phyloP scores from a whole-genome alignment of 2,329 filamentous ascomycete genomes.

The Rhinocladiella mackenziei region DNA sequence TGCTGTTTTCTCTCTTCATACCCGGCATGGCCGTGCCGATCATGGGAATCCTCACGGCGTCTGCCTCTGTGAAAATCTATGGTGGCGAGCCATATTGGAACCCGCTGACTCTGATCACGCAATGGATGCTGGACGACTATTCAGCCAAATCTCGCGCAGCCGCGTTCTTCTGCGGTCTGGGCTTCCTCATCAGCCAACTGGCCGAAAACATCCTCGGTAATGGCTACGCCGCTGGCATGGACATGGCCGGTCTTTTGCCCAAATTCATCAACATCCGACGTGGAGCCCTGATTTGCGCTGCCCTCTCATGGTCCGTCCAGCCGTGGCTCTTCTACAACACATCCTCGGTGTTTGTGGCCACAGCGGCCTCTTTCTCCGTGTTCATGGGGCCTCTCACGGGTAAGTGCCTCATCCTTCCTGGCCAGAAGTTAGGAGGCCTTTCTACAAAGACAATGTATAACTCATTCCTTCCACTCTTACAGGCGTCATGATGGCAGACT shows the following conservation, averaged over 20 bases:
- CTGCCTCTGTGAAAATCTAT: constrained; percentile 34
- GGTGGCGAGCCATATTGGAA: constrained; percentile 42
- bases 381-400: constrained; percentile 48
- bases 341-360: constrained; percentile 30
- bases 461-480: constrained; percentile 1
- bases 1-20: constrained; percentile 36
- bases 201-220: constrained; percentile 5
- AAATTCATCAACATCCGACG: constrained; percentile 55
- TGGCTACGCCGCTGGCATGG: constrained; percentile 49
- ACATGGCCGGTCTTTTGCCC: constrained; percentile 51
- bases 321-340: constrained; percentile 43
- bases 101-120: constrained; percentile 40
- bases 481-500: constrained; percentile 45
- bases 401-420: constrained; percentile 7
- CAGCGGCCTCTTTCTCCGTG: constrained; percentile 42
- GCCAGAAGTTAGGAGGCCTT: too few relatives aligned
- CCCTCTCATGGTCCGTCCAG: constrained; percentile 45
- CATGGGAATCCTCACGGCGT: constrained; percentile 34
- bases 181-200: constrained; percentile 30
- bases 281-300: constrained; percentile 48
- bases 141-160: constrained; percentile 39
- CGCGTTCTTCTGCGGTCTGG: constrained; percentile 46
- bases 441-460: background rate
- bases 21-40: constrained; percentile 38
- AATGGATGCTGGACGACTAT: constrained; percentile 37